Percentiles rank a stretch among this genome's conserved stretches.
These are phyloP conservation scores for Hypoxylon sp. DNA, from an alignment of 2,329 filamentous ascomycete species.

Conservation along the genomic window DNA sequence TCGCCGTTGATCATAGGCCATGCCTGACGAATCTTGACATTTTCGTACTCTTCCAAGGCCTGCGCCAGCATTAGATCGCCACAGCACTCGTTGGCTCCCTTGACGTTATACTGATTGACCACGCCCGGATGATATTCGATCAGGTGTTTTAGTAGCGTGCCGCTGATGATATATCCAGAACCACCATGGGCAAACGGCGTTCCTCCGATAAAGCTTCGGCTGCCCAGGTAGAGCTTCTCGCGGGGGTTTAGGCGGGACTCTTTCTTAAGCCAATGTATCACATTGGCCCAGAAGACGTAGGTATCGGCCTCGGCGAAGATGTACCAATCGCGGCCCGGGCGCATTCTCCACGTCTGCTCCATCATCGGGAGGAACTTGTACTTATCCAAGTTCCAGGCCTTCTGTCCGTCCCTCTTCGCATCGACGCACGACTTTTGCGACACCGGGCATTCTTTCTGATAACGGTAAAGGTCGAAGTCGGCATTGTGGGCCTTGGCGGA, in stretches of 20 bases:
- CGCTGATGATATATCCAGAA: conserved; percentile 67
- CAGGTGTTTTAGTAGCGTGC: conserved; percentile 62
- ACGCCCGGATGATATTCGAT: conserved; percentile 58
- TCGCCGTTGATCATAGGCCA: conserved; percentile 69
- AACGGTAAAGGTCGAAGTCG: conserved; percentile 60
- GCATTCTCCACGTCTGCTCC: conserved; percentile 65
- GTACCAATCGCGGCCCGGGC: conserved; percentile 67
- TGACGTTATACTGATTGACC: conserved; percentile 60
- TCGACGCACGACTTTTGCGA: conserved; percentile 59
- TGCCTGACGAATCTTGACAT: conserved; percentile 57
- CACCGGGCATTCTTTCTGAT: conserved; percentile 60
- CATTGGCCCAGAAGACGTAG: conserved; percentile 67
- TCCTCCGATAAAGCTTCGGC: conserved; percentile 59
- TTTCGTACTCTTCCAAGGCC: conserved; percentile 59
- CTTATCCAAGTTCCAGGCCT: conserved; percentile 68
- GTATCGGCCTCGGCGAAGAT: conserved; percentile 70
- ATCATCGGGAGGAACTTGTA: conserved; percentile 72
- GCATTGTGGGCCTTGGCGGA: conserved; percentile 54
- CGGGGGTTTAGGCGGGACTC: conserved; percentile 55
- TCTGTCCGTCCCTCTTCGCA: conserved; percentile 48
- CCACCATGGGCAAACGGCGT: conserved; percentile 68
- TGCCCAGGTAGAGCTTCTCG: conserved; percentile 63
- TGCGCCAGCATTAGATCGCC: conserved; percentile 65
- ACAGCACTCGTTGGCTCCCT: conserved; percentile 60
- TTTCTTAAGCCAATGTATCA: conserved; percentile 62